Evolutionary conservation across 495 filamentous ascomycete genomes (phyloP).

Genomic region (Cercophora newfieldiana): DNA sequence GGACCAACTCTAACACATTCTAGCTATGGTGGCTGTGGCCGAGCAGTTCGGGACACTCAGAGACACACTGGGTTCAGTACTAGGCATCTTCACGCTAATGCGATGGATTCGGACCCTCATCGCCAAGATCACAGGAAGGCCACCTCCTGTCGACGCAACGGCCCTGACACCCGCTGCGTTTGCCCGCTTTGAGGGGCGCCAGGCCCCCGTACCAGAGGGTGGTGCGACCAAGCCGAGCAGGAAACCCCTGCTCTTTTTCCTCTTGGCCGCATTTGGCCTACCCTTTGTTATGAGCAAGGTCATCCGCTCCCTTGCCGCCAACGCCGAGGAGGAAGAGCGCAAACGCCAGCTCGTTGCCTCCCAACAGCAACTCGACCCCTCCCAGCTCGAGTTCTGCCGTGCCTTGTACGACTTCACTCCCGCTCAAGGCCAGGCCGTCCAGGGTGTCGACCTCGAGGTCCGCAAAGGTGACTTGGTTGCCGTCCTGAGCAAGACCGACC

Average conservation of each 20-base stretch:
- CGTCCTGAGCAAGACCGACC: conserved; percentile 89
- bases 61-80: conserved; percentile 89
- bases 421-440: conserved; percentile 54
- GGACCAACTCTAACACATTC: conserved; percentile 24
- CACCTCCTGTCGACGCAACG: conserved; percentile 80
- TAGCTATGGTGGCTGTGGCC: conserved; percentile 97
- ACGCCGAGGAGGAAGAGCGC: conserved; percentile 76
- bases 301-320: conserved; percentile 77
- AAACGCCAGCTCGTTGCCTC: conserved; percentile 52
- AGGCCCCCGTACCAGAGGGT: conserved; percentile 30
- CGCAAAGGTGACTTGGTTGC: conserved; percentile 96
- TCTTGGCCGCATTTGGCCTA: conserved; percentile 89
- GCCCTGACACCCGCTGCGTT: conserved; percentile 88
- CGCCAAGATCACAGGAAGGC: conserved; percentile 92
- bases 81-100: conserved; percentile 94
- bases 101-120: conserved; percentile 89
- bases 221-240: conserved; percentile 72
- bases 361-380: conserved; percentile 66
- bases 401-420: conserved; percentile 92
- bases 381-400: conserved; percentile 91
- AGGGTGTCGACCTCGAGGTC: conserved; percentile 84
- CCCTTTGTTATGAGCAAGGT: conserved; percentile 95
- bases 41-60: conserved; percentile 94
- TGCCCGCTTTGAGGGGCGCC: conserved; percentile 77
- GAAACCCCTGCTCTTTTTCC: conserved; percentile 95